A percentile compares a stretch with the other conserved stretches of the same genome.
phyloP scores from a whole-genome alignment of 176 grass and related monocot genomes.

The Canna indica region DNA sequence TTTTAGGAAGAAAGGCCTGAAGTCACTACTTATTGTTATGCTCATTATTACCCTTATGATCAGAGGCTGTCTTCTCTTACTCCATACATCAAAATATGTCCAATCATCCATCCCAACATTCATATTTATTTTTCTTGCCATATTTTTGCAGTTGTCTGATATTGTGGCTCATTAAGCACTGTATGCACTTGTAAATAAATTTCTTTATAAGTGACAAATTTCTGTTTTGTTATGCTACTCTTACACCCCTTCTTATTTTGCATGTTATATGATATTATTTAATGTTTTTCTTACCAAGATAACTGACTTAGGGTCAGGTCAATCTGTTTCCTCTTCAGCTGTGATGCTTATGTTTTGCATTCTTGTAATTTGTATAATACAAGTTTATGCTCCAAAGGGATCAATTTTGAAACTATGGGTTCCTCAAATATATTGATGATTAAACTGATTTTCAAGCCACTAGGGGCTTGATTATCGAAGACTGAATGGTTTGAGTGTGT shows the following conservation, averaged over 20 bases:
- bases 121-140: neutral
- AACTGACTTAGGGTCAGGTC: neutral
- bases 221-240: neutral
- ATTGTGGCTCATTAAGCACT: neutral
- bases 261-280: neutral
- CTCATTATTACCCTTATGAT: neutral
- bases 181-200: neutral
- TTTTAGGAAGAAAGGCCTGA: neutral
- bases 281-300: neutral
- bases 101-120: neutral
- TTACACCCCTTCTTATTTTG: neutral
- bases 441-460: too few relatives aligned
- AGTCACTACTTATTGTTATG: neutral
- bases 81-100: neutral
- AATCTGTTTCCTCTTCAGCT: neutral
- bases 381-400: too few relatives aligned
- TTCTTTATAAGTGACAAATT: neutral
- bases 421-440: too few relatives aligned
- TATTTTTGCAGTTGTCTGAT: neutral
- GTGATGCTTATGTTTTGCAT: neutral
- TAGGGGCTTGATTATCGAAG: too few relatives aligned
- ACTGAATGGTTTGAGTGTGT: too few relatives aligned
- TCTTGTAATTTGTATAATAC: too few relatives aligned
- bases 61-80: neutral
- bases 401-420: too few relatives aligned